Evolutionary conservation across 2,329 filamentous ascomycete species (phyloP).

Genomic region (Hawksworthiomyces lignivorus): DNA sequence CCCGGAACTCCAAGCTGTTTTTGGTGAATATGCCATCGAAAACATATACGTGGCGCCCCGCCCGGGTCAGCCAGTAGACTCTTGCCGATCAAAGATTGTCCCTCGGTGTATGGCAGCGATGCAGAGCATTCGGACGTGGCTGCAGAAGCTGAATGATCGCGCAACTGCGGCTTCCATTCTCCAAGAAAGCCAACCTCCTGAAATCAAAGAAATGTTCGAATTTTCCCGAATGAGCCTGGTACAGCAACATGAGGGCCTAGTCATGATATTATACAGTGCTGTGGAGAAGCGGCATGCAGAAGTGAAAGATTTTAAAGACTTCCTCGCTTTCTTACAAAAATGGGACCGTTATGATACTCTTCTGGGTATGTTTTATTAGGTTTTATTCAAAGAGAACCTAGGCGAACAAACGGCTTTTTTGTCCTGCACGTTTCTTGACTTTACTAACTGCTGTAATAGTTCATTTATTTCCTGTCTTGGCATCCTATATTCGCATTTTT

Average conservation of each 20-base stretch:
- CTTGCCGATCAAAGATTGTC: slow-evolving; percentile 53
- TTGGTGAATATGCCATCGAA: slow-evolving; percentile 48
- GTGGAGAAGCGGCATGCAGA: slow-evolving; percentile 68
- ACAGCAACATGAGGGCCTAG: slow-evolving; percentile 83
- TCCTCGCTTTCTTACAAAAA: slow-evolving; percentile 61
- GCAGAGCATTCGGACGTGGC: slow-evolving; percentile 66
- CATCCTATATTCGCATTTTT: slow-evolving; percentile 68
- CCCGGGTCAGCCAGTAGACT: slow-evolving; percentile 35
- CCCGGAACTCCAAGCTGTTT: slow-evolving; percentile 37
- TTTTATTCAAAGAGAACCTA: too few species aligned
- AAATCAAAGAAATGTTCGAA: slow-evolving; percentile 69
- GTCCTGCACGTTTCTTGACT: neutral
- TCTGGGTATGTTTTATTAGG: slow-evolving; percentile 32
- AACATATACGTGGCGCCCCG: slow-evolving; percentile 45
- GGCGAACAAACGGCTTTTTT: too few species aligned
- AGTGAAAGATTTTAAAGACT: slow-evolving; percentile 62
- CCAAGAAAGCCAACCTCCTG: slow-evolving; percentile 51
- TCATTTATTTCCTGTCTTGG: slow-evolving; percentile 75
- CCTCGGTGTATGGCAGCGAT: slow-evolving; percentile 70
- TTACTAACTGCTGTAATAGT: slow-evolving; percentile 37
- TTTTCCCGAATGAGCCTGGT: slow-evolving; percentile 73
- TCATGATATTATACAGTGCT: slow-evolving; percentile 70
- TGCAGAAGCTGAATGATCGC: slow-evolving; percentile 69
- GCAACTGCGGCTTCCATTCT: slow-evolving; percentile 68
- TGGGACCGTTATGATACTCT: slow-evolving; percentile 69